Base-by-base conservation (phyloP, 73 alveolate species). In the Tetrahymena thermophila region DNA sequence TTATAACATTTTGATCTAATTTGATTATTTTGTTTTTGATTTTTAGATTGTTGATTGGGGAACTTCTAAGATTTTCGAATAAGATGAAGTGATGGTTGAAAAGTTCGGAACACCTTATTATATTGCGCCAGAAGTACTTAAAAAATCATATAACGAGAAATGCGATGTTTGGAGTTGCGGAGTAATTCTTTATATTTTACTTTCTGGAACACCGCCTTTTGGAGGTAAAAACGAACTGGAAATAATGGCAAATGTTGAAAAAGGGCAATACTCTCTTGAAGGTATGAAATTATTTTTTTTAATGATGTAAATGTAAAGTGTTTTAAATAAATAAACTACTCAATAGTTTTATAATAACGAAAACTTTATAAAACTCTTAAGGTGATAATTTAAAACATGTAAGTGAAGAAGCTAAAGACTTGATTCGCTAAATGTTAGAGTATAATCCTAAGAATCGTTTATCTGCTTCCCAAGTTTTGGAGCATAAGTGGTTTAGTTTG, bases 81-180 rank as follows among this genome's bases (percentile, higher is more conserved):
- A 94, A 6, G 94, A 85, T 85, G 43, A 95, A 85, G 58, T 23
- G 17, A 89, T 95, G 94, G 93, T 85, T 85, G 97, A 95, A 56
- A 95, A 95, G 85, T 95, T 95, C 35, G 97, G 97, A 19, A 95
- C 97, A 34, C 85, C 94, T 44, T 89, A 89, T 55, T 95, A 95
- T 84, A 95, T 95, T 38, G 97, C 97, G 43, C 97, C 97, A 8
- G 97, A 95, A 56, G 97, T 95, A 0, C 55, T 95, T 21, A 85
- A 56, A 55, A 83, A 85, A 23, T 85, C 83, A 43, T 95, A 95
- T 50, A 89, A 95, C 55, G 97, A 95, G 19, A 95, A 95, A 95
- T 95, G 97, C 43, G 95, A 95, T 95, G 94, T 95, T 14, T 95
- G 95, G 97, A 85, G 95, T 34, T 95, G 95, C 38, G 97, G 95